These are phyloP conservation scores for Basidiobolus meristosporus DNA, from an alignment of 371 early-diverging fungal species.

Conservation along the genomic window DNA sequence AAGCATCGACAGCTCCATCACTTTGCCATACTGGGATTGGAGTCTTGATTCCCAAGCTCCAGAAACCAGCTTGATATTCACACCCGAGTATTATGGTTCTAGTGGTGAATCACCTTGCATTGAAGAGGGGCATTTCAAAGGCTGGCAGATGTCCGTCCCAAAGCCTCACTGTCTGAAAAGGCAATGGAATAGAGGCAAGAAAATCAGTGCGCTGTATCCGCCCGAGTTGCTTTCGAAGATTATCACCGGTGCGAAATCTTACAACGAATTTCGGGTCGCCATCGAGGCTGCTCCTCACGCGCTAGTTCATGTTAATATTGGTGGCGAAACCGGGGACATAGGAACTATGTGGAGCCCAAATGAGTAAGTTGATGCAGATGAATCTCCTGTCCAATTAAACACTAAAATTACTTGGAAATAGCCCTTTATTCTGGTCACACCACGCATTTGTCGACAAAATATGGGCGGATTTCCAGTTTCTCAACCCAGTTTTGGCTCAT, in stretches of 20 bases:
- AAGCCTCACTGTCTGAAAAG: not conserved
- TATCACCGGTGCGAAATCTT: not conserved
- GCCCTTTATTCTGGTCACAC: conserved; percentile 2
- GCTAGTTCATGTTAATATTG: not conserved
- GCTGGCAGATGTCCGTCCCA: not conserved
- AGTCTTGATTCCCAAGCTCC: conserved; percentile 4
- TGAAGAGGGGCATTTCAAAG: not conserved
- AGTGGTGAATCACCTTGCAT: not conserved
- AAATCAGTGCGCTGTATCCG: not conserved
- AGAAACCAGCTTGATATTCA: conserved; percentile 1
- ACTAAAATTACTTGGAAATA: not conserved
- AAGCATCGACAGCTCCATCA: not conserved
- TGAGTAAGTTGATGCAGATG: not conserved
- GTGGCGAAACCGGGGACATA: not conserved
- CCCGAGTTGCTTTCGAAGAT: not conserved
- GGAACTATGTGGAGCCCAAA: conserved; percentile 1
- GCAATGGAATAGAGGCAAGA: not conserved
- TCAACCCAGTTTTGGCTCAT: no score
- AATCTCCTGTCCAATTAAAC: not conserved
- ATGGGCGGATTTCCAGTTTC: not conserved
- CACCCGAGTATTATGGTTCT: conserved; percentile 2
- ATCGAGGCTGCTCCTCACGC: not conserved
- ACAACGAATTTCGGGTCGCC: not conserved
- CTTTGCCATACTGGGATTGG: conserved; percentile 7
- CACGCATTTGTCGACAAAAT: conserved; percentile 1